Percentiles rank a stretch among this genome's conserved stretches.
phyloP scores from a whole-genome alignment of 2,329 filamentous ascomycete genomes.

The Apiospora kogelbergensis region DNA sequence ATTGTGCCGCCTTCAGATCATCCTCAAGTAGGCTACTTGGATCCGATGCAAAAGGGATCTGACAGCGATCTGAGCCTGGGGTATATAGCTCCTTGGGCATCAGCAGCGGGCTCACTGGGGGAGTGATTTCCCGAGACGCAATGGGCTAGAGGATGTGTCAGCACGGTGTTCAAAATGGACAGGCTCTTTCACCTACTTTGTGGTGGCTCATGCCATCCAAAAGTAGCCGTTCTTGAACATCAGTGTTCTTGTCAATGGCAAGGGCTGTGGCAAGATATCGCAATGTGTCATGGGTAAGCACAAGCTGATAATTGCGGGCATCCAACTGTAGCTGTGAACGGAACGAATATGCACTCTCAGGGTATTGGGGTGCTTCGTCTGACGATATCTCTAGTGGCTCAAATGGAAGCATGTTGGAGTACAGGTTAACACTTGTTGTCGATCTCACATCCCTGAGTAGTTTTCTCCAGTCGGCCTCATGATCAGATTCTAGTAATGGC shows the following conservation, averaged over 20 bases:
- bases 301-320: constrained; percentile 21
- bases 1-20: constrained; percentile 25
- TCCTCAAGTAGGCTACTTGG: constrained; percentile 25
- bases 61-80: constrained; percentile 23
- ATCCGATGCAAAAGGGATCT: constrained; percentile 27
- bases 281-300: constrained; percentile 20
- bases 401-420: constrained; percentile 21
- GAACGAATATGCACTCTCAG: constrained; percentile 17
- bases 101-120: constrained; percentile 25
- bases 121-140: constrained; percentile 23
- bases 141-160: constrained; percentile 16
- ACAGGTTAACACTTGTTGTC: constrained; percentile 17
- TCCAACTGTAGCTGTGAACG: constrained; percentile 13
- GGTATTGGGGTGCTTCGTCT: constrained; percentile 27
- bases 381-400: constrained; percentile 24
- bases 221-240: neutral
- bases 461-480: constrained; percentile 27
- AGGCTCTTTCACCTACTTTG: constrained; percentile 15
- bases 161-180: neutral
- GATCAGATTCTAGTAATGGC: constrained; percentile 25
- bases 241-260: neutral
- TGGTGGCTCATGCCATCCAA: neutral
- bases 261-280: constrained; percentile 11
- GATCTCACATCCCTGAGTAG: constrained; percentile 18
- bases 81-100: constrained; percentile 20